Evolutionary conservation across 208 protist genomes (phyloP), one percentile per base, ranked within the genome.

Genomic region (Phytomonas sp.): DNA sequence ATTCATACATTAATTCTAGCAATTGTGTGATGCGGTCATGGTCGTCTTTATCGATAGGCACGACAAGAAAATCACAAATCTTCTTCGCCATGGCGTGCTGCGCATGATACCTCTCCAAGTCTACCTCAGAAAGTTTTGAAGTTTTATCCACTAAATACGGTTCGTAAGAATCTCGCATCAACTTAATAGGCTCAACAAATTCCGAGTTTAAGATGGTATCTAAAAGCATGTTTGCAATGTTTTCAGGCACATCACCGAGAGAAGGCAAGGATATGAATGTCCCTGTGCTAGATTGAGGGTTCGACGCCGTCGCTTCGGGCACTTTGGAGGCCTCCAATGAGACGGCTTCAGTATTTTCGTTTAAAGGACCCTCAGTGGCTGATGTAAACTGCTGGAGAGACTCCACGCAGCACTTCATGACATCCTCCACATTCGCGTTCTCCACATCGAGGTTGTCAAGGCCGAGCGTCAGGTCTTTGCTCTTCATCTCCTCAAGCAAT

Each of bases 161-260:
- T 23, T 61, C 75, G 73, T 91, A 94, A 0, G 81, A 73, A 40
- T 91, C 81, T 0, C 81, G 83, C 87, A 93, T 90, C 2, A 87
- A 34, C 31, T 71, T 67, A 60, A 94, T 82, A 14, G 83, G 78
- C 40, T 83, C 71, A 6, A 84, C 68, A 61, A 94, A 82, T 63
- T 91, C 49, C 12, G 84, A 81, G 63, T 93, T 65, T 6, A 81
- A 66, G 6, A 92, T 64, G 0, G 79, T 75, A 0, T 71, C 65
- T n/a, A 89, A 60, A 61, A 94, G 67, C 67, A 87, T 74, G 0
- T 66, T 69, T 8, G 80, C 80, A 26, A 93, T 69, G 29, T 69
- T 68, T 34, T 83, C 78, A 19, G 67, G 59, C 12, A 49, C 45
- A 11, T 71, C 37, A 14, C 32, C 60, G 29, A 69, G 19, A 16